Evolutionary conservation across 2,329 filamentous ascomycete species (phyloP), one percentile per base, ranked within the genome.

Genomic region (Dactylellina parvicollis): DNA sequence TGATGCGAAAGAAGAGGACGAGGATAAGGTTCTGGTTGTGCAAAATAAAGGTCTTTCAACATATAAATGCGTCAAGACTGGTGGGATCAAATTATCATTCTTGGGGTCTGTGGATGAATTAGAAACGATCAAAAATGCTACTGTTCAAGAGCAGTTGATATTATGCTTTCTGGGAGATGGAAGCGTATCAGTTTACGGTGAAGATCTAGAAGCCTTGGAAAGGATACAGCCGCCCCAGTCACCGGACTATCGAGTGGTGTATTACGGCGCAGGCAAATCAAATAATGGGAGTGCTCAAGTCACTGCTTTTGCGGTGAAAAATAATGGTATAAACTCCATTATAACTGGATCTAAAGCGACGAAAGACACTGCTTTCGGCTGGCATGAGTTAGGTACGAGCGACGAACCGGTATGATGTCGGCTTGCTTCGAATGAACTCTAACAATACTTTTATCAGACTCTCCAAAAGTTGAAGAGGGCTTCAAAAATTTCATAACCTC

Each of bases 1-100:
- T 64, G 42, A 61, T 61, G n/a, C 76, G 69, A 56, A 62, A n/a
- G 52, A 61, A 60, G 49, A 74, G 55, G 36, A 59, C 69, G 60
- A 73, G 28, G 52, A 66, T 18, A 73, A 66, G 22, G 60, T 66
- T 10, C 44, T 73, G 22, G 69, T 73, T n/a, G 60, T 66, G n/a
- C 69, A 73, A 42, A 47, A 42, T 18, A 65, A 61, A 22, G 69
- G 69, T 7, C 47, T 73, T 4, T 73, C 52, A 1, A 16, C 66
- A 9, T 73, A 73, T 22, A 59, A 55, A 9, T 73, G 69, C 32
- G 26, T 73, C 22, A 73, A 73, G 38, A 73, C 24, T n/a, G 60
- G 69, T 40, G 69, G 69, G 16, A 66, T 73, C 8, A 54, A 30
- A 24, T 56, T 73, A 34, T 40, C 55, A 18, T 61, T 66, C 34